A percentile compares a stretch with the other conserved stretches of the same genome.
Conservation (phyloP, 495 filamentous ascomycete genomes). For the Podospora appendiculata region DNA sequence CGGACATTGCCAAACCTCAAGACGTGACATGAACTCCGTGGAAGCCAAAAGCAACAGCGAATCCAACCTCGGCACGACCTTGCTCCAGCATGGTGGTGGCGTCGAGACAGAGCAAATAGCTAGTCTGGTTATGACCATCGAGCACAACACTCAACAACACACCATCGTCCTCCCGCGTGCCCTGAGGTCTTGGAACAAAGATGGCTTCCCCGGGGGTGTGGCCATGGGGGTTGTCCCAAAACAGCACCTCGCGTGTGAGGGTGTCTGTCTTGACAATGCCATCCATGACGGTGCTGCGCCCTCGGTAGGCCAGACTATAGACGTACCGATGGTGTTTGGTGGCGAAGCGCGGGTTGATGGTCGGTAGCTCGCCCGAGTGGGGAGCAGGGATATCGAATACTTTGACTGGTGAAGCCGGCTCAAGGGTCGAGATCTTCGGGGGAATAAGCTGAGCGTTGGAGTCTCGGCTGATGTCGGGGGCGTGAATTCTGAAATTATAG, state of each 20-base stretch:
- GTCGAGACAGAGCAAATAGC: constrained; percentile 63
- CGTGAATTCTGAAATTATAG: constrained; percentile 40
- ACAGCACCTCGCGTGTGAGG: constrained; percentile 33
- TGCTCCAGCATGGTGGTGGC: constrained; percentile 57
- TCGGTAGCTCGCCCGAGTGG: constrained; percentile 52
- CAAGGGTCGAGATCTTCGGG: background rate
- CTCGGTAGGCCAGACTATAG: constrained; percentile 52
- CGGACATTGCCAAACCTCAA: no score
- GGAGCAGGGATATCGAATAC: constrained; percentile 35
- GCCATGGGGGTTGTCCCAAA: constrained; percentile 49
- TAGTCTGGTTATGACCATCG: constrained; percentile 51
- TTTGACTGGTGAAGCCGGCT: constrained; percentile 3
- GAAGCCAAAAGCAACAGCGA: constrained; percentile 60
- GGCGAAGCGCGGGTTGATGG: constrained; percentile 52
- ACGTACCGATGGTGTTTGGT: constrained; percentile 54
- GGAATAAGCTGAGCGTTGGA: background rate
- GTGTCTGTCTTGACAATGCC: constrained; percentile 63
- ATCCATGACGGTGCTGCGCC: constrained; percentile 55
- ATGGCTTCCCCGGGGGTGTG: constrained; percentile 69
- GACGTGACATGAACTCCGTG: constrained; percentile 50
- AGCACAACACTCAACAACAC: constrained; percentile 64
- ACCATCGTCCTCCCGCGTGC: constrained; percentile 58
- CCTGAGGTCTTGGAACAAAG: constrained; percentile 50
- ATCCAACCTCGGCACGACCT: constrained; percentile 55
- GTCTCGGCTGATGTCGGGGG: background rate